Percentiles rank a stretch among this genome's conserved stretches.
These are phyloP conservation scores for Aphanocladium album DNA, from an alignment of 2,329 filamentous ascomycete genomes.

Conservation along the genomic window DNA sequence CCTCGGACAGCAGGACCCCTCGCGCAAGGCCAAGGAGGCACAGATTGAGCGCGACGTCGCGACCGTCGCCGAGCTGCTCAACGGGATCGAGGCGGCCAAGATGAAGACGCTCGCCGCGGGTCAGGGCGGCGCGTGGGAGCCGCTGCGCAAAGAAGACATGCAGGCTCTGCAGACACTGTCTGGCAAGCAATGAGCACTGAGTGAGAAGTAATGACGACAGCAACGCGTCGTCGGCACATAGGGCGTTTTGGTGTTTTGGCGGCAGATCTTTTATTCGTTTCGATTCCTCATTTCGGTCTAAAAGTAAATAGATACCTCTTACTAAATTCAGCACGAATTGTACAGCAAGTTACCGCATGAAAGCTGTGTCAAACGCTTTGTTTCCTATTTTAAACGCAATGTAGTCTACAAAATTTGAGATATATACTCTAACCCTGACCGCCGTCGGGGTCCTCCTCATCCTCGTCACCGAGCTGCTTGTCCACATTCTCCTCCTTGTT, in stretches of 20 bases:
- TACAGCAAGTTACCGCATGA: no score
- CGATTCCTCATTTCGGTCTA: no score
- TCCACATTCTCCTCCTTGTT: constrained; percentile 39
- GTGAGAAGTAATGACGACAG: no score
- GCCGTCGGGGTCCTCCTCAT: constrained; percentile 44
- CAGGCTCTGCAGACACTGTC: not conserved
- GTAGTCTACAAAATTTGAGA: not conserved
- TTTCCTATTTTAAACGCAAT: not conserved
- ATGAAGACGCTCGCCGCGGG: constrained; percentile 31
- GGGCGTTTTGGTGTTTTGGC: no score
- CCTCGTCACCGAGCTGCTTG: constrained; percentile 48
- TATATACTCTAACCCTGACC: constrained; percentile 33
- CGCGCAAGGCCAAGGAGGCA: constrained; percentile 31
- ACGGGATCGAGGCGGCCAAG: constrained; percentile 27
- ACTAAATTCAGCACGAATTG: no score
- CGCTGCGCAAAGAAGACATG: constrained; percentile 19
- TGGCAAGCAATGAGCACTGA: not conserved
- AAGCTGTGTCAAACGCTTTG: not conserved
- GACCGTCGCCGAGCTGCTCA: constrained; percentile 30
- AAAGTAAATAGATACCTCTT: not conserved
- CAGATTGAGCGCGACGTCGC: constrained; percentile 32
- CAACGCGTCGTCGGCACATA: no score
- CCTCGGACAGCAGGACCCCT: constrained; percentile 33
- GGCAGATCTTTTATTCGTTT: no score
- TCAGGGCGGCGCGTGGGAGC: constrained; percentile 34